Conservation (phyloP, 768 basidiomycete species). For the Candolleomyces aberdarensis region DNA sequence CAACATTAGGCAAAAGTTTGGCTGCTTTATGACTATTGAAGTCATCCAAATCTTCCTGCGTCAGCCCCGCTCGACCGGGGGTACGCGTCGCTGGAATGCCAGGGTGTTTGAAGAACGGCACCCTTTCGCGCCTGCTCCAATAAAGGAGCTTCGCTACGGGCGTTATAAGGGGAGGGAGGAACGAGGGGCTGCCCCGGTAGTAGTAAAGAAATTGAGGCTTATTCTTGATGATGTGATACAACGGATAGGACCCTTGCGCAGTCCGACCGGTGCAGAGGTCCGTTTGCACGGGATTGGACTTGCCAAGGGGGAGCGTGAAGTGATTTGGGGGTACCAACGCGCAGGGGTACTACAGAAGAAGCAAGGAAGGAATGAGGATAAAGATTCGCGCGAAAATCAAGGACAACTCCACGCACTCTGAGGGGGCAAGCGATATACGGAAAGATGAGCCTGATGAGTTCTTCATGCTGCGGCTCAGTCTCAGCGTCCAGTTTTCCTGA, state of each 20-base stretch:
- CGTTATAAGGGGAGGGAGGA: constrained; percentile 42
- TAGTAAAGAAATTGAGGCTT: constrained; percentile 39
- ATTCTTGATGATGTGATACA: constrained; percentile 29
- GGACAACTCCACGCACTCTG: neutral
- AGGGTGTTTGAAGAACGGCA: constrained; percentile 36
- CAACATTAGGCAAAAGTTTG: constrained; percentile 4
- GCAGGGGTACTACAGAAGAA: constrained; percentile 29
- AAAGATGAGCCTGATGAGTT: constrained; percentile 24
- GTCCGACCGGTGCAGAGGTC: constrained; percentile 6
- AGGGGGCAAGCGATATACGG: constrained; percentile 19
- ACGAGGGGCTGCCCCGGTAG: constrained; percentile 10
- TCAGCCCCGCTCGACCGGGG: constrained; percentile 30
- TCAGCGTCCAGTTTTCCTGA: constrained; percentile 20
- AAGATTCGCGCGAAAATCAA: too few relatives aligned
- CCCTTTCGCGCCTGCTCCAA: constrained; percentile 53
- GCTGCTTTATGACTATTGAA: constrained; percentile 36
- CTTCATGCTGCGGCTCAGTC: constrained; percentile 19
- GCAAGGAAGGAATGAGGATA: neutral
- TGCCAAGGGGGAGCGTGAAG: constrained; percentile 44
- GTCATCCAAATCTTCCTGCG: constrained; percentile 58
- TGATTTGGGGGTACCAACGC: constrained; percentile 61
- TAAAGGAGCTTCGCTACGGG: constrained; percentile 62
- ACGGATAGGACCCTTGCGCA: constrained; percentile 13
- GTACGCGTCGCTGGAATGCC: constrained; percentile 31
- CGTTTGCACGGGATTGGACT: neutral